Evolutionary conservation across 2,329 filamentous ascomycete genomes (phyloP).

Genomic region (Neoarthrinium moseri): DNA sequence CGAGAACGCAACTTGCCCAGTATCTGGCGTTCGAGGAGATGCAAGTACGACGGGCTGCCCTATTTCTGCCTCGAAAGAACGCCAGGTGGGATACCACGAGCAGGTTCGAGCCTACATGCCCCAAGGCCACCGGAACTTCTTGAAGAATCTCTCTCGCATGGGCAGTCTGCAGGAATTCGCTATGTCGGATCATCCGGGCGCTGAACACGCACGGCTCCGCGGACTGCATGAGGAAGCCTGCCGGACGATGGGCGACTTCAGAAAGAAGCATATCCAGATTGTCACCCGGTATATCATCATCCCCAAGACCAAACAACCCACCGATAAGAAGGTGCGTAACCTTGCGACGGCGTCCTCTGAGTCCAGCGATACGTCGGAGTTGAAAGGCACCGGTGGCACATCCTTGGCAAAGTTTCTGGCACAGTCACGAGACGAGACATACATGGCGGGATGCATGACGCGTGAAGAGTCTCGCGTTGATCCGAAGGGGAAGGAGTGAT

Average conservation of each 20-base stretch:
- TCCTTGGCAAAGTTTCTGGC: slow-evolving; percentile 86
- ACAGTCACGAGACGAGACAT: slow-evolving; percentile 83
- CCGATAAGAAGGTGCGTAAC: slow-evolving; percentile 33
- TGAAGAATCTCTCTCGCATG: slow-evolving; percentile 66
- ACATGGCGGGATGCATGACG: slow-evolving; percentile 10
- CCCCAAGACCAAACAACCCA: slow-evolving; percentile 53
- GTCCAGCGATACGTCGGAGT: slow-evolving; percentile 32
- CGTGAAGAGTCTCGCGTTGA: not conserved
- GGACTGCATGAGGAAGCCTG: slow-evolving; percentile 68
- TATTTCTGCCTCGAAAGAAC: slow-evolving; percentile 11
- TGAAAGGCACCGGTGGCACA: slow-evolving; percentile 86
- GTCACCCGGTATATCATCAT: slow-evolving; percentile 89
- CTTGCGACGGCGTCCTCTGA: slow-evolving; percentile 43
- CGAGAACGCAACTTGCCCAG: slow-evolving; percentile 20
- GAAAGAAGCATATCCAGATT: slow-evolving; percentile 86
- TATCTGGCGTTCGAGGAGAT: not conserved
- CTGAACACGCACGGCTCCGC: slow-evolving; percentile 43
- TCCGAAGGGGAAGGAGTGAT: slow-evolving; percentile 1
- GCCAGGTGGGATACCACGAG: slow-evolving; percentile 43
- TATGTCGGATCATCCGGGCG: slow-evolving; percentile 49
- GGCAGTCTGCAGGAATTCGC: slow-evolving; percentile 75
- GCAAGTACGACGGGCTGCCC: slow-evolving; percentile 6
- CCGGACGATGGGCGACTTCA: slow-evolving; percentile 70
- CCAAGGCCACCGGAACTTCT: slow-evolving; percentile 74
- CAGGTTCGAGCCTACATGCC: slow-evolving; percentile 92